Evolutionary conservation across 2,329 filamentous ascomycete species (phyloP).

Genomic region (Colletotrichum tropicicola): DNA sequence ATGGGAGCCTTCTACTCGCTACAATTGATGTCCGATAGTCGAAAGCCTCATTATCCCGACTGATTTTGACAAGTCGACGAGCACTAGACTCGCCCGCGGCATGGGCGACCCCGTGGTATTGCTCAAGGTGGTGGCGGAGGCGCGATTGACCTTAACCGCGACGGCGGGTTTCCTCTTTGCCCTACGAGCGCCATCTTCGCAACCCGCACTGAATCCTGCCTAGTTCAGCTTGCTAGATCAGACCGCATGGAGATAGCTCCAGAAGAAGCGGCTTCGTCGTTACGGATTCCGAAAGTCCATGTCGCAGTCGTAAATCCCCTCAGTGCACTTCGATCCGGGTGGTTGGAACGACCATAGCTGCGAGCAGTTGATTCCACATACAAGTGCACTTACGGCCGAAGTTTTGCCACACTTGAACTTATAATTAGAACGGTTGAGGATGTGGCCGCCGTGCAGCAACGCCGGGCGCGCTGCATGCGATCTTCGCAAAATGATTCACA

Average conservation of each 20-base stretch:
- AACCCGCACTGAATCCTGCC: not conserved
- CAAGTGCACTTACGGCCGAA: not conserved
- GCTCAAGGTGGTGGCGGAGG: not conserved
- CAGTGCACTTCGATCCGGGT: not conserved
- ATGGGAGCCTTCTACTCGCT: too few relatives aligned
- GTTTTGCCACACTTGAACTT: not conserved
- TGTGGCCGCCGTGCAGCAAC: not conserved
- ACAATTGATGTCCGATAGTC: too few relatives aligned
- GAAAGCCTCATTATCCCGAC: too few relatives aligned
- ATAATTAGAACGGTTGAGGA: not conserved
- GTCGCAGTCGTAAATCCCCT: not conserved
- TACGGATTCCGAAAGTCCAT: not conserved
- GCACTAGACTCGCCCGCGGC: too few relatives aligned
- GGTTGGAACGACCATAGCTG: not conserved
- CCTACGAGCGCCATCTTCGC: slow-evolving; percentile 1
- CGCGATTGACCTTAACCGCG: not conserved
- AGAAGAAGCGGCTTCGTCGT: not conserved
- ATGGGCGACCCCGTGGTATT: too few relatives aligned
- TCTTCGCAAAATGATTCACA: not conserved
- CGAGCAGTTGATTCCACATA: not conserved
- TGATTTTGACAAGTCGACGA: too few relatives aligned
- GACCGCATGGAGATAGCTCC: not conserved
- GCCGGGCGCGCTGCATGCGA: not conserved
- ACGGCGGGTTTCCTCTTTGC: slow-evolving; percentile 15
- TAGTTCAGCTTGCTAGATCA: not conserved